A percentile compares a stretch with the other conserved stretches of the same genome.
phyloP scores from a whole-genome alignment of 208 protist genomes.

The Naegleria fowleri region DNA sequence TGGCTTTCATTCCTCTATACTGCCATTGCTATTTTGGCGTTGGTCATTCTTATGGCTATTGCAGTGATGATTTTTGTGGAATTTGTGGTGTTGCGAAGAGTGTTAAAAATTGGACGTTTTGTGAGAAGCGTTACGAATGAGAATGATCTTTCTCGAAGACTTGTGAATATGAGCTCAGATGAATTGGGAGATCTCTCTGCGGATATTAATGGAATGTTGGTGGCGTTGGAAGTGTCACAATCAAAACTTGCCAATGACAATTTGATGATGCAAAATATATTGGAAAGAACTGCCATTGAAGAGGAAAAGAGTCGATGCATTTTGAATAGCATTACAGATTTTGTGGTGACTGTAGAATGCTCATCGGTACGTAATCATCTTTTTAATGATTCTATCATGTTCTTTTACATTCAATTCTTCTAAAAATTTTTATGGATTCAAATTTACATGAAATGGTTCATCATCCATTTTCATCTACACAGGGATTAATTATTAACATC shows the following conservation, averaged over 20 bases:
- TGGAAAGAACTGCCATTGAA: background rate
- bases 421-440: no score
- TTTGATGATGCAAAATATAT: background rate
- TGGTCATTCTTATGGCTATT: background rate
- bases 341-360: background rate
- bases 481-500: background rate
- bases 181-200: background rate
- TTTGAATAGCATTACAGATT: background rate
- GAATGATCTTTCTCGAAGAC: background rate
- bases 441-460: no score
- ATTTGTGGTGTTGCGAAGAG: background rate
- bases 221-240: background rate
- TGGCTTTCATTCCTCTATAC: background rate
- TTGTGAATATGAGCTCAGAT: background rate
- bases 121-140: background rate
- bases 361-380: background rate
- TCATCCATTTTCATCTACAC: no score
- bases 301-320: background rate
- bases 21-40: background rate
- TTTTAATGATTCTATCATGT: no score
- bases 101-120: background rate
- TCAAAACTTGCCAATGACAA: background rate
- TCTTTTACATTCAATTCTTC: no score
- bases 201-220: slow-evolving; percentile 11
- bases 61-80: background rate